These are phyloP conservation scores for Psophocarpus tetragonolobus DNA, from an alignment of 306 rosid genomes.

Conservation along the genomic window DNA sequence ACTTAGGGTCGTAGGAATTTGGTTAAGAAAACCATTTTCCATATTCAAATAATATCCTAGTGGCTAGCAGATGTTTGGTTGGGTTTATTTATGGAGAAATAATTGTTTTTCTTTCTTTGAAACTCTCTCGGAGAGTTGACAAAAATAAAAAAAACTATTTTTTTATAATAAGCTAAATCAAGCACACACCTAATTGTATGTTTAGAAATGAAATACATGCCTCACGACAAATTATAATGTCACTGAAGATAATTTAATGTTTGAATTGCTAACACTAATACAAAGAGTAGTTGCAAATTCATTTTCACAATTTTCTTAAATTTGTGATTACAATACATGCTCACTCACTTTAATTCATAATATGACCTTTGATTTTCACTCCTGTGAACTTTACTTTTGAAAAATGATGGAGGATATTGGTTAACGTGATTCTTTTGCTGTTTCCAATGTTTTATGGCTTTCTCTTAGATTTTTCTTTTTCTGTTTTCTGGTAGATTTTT, in stretches of 20 bases:
- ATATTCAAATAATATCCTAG: constrained; percentile 9
- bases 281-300: neutral
- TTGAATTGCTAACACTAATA: neutral
- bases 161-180: neutral
- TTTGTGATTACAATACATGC: constrained; percentile 15
- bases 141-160: neutral
- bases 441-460: constrained; percentile 21
- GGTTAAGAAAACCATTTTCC: constrained; percentile 14
- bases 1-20: neutral
- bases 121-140: neutral
- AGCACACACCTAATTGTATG: neutral
- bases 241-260: constrained; percentile 17
- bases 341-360: neutral
- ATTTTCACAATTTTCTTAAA: constrained; percentile 8
- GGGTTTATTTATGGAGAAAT: neutral
- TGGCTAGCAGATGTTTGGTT: neutral
- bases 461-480: neutral
- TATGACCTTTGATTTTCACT: neutral
- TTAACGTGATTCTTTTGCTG: constrained; percentile 20
- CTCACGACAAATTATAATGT: constrained; percentile 15
- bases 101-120: neutral
- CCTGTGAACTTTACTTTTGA: neutral
- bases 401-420: constrained; percentile 12
- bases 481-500: constrained; percentile 3
- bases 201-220: neutral